Evolutionary conservation across 345 rosid genomes (phyloP).

Genomic region (Murraya koenigii): DNA sequence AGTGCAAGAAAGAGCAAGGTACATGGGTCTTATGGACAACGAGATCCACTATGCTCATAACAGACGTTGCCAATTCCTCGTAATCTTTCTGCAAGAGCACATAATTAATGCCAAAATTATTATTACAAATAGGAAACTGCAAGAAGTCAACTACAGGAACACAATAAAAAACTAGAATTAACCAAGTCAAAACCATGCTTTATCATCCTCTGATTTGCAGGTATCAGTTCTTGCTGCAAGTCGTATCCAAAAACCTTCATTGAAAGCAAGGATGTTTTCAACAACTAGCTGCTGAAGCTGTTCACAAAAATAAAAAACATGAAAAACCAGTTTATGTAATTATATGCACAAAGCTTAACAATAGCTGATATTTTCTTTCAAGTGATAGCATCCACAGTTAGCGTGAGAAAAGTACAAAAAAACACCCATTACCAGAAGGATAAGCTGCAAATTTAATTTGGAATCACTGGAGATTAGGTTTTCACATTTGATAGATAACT

Average conservation of each 20-base stretch:
- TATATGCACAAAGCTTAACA: not conserved
- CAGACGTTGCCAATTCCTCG: slow-evolving; percentile 74
- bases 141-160: slow-evolving; percentile 17
- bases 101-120: slow-evolving; percentile 9
- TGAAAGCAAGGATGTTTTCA: slow-evolving; percentile 86
- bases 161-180: slow-evolving; percentile 23
- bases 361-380: not conserved
- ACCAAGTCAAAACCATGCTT: slow-evolving; percentile 56
- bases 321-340: slow-evolving; percentile 10
- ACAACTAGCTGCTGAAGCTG: slow-evolving; percentile 85
- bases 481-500: not conserved
- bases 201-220: slow-evolving; percentile 88
- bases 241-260: slow-evolving; percentile 79
- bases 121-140: slow-evolving; percentile 7
- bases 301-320: slow-evolving; percentile 9
- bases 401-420: not conserved
- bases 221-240: slow-evolving; percentile 86
- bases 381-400: not conserved
- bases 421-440: not conserved
- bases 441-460: not conserved
- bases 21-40: slow-evolving; percentile 84
- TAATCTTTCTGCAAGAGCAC: slow-evolving; percentile 73
- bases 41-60: slow-evolving; percentile 82
- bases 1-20: slow-evolving; percentile 11
- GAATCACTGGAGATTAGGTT: not conserved